Evolutionary conservation across 2,329 filamentous ascomycete genomes (phyloP), one percentile per base, ranked within the genome.

Genomic region (Diaporthe citri): DNA sequence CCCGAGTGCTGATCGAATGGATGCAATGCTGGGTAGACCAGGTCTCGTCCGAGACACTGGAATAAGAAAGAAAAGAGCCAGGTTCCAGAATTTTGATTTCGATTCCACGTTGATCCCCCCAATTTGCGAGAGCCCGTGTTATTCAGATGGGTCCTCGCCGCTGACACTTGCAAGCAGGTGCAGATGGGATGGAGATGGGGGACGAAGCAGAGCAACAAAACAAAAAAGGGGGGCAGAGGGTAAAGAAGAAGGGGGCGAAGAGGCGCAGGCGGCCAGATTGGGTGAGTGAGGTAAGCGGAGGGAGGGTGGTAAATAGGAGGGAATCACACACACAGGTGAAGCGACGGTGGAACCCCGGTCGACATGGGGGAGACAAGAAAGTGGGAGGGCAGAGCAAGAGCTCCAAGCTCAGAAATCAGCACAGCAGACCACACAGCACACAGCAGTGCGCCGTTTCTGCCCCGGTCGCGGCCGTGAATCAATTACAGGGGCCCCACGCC

Each of bases 281-380:
- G 43, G 17, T 48, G 22, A 70, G 71, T 46, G 69, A 64, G 75
- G 69, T 60, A 76, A 76, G 62, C 64, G 74, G 60, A 74, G 71
- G 55, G 39, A 55, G 66, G 43, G 74, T 62, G 73, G 74, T 74
- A 76, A 76, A 76, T 74, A 76, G 74, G 71, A 75, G 66, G 56
- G 41, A 59, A 59, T 60, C 55, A 59, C 31, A 72, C 55, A 36
- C 43, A 36, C 34, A 51, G 22, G 39, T 43, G 64, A 69, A 22
- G 46, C 46, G 51, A 56, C 67, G 67, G 43, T 43, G 43, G 69
- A 39, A 72, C 52, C 52, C 52, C 36, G 67, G 55, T 43, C 31
- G 51, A 43, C 56, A 43, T 34, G 48, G 55, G 51, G 41, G 17
- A 3, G 36, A 22, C 10, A 13, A 15, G n/a, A 31, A 62, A 43